Percentiles rank a stretch among this genome's conserved stretches.
phyloP scores from a whole-genome alignment of 2,329 filamentous ascomycete species.

The Cercospora sojina region DNA sequence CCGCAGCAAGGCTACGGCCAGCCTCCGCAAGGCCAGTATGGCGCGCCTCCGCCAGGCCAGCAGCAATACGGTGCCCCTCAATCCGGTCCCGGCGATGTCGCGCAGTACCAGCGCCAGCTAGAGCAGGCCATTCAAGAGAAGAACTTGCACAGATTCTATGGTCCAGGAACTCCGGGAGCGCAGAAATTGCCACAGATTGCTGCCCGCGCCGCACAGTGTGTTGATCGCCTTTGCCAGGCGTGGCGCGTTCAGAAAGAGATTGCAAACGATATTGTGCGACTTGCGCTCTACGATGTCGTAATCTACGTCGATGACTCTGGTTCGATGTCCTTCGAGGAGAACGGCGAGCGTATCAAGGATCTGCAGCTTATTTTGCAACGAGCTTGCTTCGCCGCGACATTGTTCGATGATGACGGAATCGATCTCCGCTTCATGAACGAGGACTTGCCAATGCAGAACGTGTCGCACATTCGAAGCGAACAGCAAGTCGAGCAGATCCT shows the following conservation, averaged over 20 bases:
- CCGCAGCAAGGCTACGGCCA: constrained; percentile 22
- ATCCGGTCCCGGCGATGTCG: constrained; percentile 49
- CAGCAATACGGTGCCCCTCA: constrained; percentile 40
- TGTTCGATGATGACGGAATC: constrained; percentile 70
- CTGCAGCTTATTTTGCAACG: constrained; percentile 63
- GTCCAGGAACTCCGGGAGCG: constrained; percentile 52
- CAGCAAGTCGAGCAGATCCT: constrained; percentile 61
- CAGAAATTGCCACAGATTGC: constrained; percentile 50
- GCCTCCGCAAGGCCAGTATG: constrained; percentile 29
- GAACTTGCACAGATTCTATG: constrained; percentile 58
- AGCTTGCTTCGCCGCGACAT: constrained; percentile 62
- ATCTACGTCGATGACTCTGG: constrained; percentile 68
- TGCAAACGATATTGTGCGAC: constrained; percentile 62
- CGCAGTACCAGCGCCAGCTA: constrained; percentile 58
- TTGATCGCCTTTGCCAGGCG: constrained; percentile 56
- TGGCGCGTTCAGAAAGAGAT: constrained; percentile 60
- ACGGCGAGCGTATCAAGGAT: constrained; percentile 65
- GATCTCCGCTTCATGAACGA: constrained; percentile 70
- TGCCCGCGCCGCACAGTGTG: constrained; percentile 49
- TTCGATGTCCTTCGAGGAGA: constrained; percentile 68
- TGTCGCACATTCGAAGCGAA: constrained; percentile 57
- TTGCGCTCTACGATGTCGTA: constrained; percentile 62
- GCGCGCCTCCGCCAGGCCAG: constrained; percentile 33
- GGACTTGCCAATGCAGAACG: constrained; percentile 46
- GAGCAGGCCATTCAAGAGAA: constrained; percentile 60